Base-by-base conservation (phyloP, 768 basidiomycete genomes). In the Tephrocybe sp. region DNA sequence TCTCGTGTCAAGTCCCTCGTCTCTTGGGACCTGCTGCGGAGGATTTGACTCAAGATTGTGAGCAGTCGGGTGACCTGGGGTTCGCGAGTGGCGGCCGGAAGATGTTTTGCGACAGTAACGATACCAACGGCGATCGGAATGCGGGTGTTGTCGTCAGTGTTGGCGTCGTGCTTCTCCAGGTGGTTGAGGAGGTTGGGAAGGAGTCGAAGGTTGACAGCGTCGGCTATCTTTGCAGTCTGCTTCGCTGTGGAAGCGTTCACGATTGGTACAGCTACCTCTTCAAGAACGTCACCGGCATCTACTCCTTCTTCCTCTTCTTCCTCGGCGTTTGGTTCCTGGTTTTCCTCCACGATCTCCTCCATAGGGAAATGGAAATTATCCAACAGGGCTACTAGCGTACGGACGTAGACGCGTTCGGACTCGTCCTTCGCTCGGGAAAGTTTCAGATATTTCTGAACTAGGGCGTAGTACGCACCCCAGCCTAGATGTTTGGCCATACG, bases 11-110 rank as follows among this genome's bases (percentile, higher is more conserved):
- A 76, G 60, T 97, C 93, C 52, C 97, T 77, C 1, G 91, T 93
- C 58, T 98, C 94, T 63, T 95, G 93, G 12, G 93, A 93, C 58
- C 83, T 88, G 66, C 93, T 97, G n/a, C 93, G 88, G 34, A 99
- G 75, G 32, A 89, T 86, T 62, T 98, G 96, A 59, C 88, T 84
- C 49, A 98, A 79, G 20, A 88, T 82, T 1, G 93, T 98, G 53
- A 98, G 63, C 11, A 98, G 72, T 23, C 86, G 81, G 0, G 80
- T 71, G 20, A 94, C 78, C 57, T 97, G 93, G 0, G 80, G 72
- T 28, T 86, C 79, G 9, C 85, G 80, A 0, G 73, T 68, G 1
- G 74, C 68, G 14, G 71, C 69, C 0, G 97, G 95, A 23, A 98
- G 80, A 62, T 90, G 83, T 54, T 82, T 74, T 2, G 94, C 89